Evolutionary conservation across 148 eudicot genomes (phyloP), one percentile per base, ranked within the genome.

Genomic region (Rhododendron williamsianum): DNA sequence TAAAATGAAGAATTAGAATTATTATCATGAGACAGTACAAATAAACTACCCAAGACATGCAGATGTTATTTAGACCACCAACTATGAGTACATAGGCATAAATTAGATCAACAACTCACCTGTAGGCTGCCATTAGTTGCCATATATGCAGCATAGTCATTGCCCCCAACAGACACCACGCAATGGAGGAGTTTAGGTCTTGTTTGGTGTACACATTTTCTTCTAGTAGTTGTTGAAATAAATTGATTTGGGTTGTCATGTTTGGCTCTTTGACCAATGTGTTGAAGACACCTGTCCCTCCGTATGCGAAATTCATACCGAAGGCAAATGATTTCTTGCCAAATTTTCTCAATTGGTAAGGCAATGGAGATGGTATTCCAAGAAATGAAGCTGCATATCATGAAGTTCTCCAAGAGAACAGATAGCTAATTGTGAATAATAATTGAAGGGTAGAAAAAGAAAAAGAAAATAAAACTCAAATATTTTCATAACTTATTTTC

Each of bases 81-180:
- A 63, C 74, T 27, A 11, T 69, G 36, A 25, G 16, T 27, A 41
- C 23, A 41, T 8, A 72, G 35, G 51, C 1, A 18, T 60, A 16
- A 12, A 58, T 43, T 86, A 84, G 88, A 23, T 76, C 15, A 86
- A 79, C 43, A 36, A 80, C 85, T 46, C 36, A 90, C 93, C 91
- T 85, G 49, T 19, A 81, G 86, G 43, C 85, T 58, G 16, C 89
- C 86, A 76, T 74, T 73, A 18, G 81, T 33, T 45, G 89, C 87
- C 65, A 90, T 84, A 77, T 80, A 90, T 80, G 86, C 80, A n/a
- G 89, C 90, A 82, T 93, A 93, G 88, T 93, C 95, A 46, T 93
- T 91, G 49, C 93, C 95, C 9, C 86, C 90, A 77, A 90, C 54
- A 49, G 90, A 84, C 27, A 93, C 89, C 51, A 91, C 82, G 91